phyloP scores from a whole-genome alignment of 306 rosid species.

The Gastrolobium bilobum region DNA sequence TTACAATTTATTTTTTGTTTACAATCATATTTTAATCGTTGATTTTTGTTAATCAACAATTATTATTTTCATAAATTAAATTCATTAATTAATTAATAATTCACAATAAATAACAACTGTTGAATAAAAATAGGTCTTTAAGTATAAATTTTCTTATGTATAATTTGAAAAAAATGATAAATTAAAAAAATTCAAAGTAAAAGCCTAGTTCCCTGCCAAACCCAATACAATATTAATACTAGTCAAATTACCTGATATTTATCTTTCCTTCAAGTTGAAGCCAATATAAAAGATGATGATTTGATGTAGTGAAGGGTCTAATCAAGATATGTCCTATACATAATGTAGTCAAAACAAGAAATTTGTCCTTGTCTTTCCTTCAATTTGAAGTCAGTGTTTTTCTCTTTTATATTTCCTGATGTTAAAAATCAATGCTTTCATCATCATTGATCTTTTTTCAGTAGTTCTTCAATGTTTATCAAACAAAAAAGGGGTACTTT shows the following conservation, averaged over 20 bases:
- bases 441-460: constrained; percentile 1
- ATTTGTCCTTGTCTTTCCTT: constrained; percentile 30
- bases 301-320: constrained; percentile 26
- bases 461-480: constrained; percentile 17
- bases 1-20: no score
- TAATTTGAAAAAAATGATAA: no score
- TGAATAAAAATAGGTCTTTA: no score
- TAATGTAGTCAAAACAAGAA: constrained; percentile 12
- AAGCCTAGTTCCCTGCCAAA: no score
- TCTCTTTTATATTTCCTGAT: background rate
- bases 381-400: constrained; percentile 34
- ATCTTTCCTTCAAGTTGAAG: constrained; percentile 48
- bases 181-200: no score
- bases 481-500: constrained; percentile 21
- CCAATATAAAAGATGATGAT: constrained; percentile 8
- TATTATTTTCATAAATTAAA: no score
- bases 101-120: no score
- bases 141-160: no score
- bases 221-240: background rate
- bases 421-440: background rate
- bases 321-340: background rate
- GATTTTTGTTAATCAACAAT: no score
- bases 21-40: no score
- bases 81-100: no score
- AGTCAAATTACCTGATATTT: constrained; percentile 25